These are phyloP conservation scores for Suillus variegatus DNA, from an alignment of 768 basidiomycete species.

Conservation along the genomic window DNA sequence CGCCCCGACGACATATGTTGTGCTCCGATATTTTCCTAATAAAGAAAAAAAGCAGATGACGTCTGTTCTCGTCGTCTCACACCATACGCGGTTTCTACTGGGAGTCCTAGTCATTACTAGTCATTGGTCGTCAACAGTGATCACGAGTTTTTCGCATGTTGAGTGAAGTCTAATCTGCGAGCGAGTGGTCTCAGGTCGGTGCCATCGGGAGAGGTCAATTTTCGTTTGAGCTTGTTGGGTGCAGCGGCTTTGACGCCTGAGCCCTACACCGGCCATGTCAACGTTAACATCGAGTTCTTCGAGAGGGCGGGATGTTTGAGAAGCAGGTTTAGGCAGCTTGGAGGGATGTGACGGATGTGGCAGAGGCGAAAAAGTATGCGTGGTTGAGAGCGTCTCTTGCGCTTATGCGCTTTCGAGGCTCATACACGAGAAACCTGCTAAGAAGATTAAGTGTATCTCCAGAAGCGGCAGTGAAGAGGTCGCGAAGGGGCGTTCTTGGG, in stretches of 20 bases:
- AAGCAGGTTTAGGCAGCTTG: slow-evolving; percentile 77
- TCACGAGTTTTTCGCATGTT: slow-evolving; percentile 24
- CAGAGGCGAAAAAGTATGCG: slow-evolving; percentile 81
- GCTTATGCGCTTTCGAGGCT: slow-evolving; percentile 79
- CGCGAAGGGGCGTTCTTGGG: slow-evolving; percentile 77
- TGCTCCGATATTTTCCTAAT: no score
- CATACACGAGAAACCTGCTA: slow-evolving; percentile 76
- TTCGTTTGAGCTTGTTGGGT: slow-evolving; percentile 67
- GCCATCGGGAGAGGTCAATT: slow-evolving; percentile 55
- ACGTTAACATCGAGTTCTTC: slow-evolving; percentile 82
- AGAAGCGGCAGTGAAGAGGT: slow-evolving; percentile 90
- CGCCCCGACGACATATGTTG: neutral
- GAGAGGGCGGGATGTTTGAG: slow-evolving; percentile 53
- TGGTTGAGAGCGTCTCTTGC: slow-evolving; percentile 84
- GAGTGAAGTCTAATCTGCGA: slow-evolving; percentile 71
- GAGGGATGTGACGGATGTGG: slow-evolving; percentile 89
- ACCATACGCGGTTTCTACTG: no score
- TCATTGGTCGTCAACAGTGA: neutral
- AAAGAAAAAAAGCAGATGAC: no score
- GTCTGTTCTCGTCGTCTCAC: no score
- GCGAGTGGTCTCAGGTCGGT: slow-evolving; percentile 62
- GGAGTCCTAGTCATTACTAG: neutral
- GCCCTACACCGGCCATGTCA: slow-evolving; percentile 49
- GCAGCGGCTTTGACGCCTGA: slow-evolving; percentile 52
- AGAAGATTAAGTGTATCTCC: slow-evolving; percentile 84